phyloP scores from a whole-genome alignment of 148 eudicot species.

The Silene conica region DNA sequence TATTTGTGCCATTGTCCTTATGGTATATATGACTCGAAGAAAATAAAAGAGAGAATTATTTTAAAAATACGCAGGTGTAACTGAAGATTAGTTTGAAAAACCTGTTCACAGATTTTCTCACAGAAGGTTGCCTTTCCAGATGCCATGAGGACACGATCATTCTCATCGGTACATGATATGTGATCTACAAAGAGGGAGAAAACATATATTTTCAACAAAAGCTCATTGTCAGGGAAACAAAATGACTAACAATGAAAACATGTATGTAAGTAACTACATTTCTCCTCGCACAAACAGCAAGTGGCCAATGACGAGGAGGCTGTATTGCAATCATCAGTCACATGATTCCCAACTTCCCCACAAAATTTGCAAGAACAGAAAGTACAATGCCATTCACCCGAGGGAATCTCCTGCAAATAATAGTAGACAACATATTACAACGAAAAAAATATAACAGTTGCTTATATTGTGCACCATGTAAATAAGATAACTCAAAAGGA shows the following conservation, averaged over 20 bases:
- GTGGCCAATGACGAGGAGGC: constrained; percentile 37
- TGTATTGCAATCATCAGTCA: constrained; percentile 30
- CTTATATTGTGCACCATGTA: not conserved
- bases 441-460: not conserved
- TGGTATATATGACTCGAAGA: not conserved
- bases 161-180: constrained; percentile 37
- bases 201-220: constrained; percentile 10
- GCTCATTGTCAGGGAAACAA: constrained; percentile 8
- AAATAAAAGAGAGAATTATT: not conserved
- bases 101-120: constrained; percentile 73
- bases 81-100: constrained; percentile 11
- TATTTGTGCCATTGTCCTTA: not conserved
- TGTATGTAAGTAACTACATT: constrained; percentile 43
- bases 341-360: constrained; percentile 34
- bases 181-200: constrained; percentile 51
- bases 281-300: constrained; percentile 77
- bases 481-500: not conserved
- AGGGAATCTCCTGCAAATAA: constrained; percentile 65
- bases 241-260: constrained; percentile 9
- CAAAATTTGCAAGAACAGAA: constrained; percentile 91
- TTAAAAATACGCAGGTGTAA: not conserved
- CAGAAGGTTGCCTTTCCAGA: constrained; percentile 44
- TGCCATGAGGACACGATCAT: constrained; percentile 25
- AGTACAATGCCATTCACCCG: constrained; percentile 87
- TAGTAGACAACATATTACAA: constrained; percentile 3